Evolutionary conservation across 1,284 basidiomycete species (phyloP), one percentile per base, ranked within the genome.

Genomic region (Cystobasidiaceae sp.): DNA sequence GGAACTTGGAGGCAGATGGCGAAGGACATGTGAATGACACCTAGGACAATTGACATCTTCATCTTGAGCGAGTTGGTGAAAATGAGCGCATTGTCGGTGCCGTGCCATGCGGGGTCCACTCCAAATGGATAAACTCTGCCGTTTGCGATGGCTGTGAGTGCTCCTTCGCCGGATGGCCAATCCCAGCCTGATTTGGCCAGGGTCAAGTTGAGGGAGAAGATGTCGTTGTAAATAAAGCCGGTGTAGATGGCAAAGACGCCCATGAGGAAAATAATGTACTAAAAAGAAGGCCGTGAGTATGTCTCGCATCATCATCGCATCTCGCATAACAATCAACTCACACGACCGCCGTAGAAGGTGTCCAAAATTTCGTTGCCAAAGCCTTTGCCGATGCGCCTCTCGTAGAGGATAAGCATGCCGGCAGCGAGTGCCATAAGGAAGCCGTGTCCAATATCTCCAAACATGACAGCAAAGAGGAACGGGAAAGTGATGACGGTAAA

Each of bases 1-100:
- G 93, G 92, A 6, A 97, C 81, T 81, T 97, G 93, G 59, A 98
- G 82, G 77, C 90, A 96, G 72, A 97, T 83, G 28, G 94, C 92
- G 76, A 98, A 97, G 11, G 94, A 91, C 94, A 98, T 98, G 78
- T 98, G 96, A 71, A 90, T 88, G 70, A 98, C 94, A 78, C 96
- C 96, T 66, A 98, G 80, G 60, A 98, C 86, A 75, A 99, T 88
- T 17, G 92, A 91, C 92, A 98, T 93, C 82, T 99, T 98, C 96
- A 99, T 99, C 86, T 98, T 99, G 82, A 96, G 93, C 62, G 93
- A 97, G 79, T 98, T 98, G 69, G 89, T 90, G 78, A 98, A 98
- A 61, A 97, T 86, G 66, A 99, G 82, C 0, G 82, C 82, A 76
- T 98, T 99, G 72, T 93, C 90, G 8, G 93, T 83, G 34, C 87